These are phyloP conservation scores for Eruca vesicaria DNA, from an alignment of 441 rosid genomes.

Conservation along the genomic window DNA sequence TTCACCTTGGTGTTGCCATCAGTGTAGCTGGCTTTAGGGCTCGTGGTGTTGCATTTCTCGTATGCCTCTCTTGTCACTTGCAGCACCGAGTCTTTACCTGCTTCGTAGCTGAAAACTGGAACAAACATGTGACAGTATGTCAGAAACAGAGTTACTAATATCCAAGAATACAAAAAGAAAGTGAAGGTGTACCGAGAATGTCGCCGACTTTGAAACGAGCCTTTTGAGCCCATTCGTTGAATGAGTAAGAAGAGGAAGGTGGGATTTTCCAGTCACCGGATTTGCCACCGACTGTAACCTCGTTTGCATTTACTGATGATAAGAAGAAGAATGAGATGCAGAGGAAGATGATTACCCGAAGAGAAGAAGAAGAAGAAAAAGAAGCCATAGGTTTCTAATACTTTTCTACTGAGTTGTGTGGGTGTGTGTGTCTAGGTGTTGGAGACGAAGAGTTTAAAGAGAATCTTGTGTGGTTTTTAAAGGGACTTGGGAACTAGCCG, in stretches of 20 bases:
- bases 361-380: constrained; percentile 15
- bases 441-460: constrained; percentile 8
- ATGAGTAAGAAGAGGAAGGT: constrained; percentile 60
- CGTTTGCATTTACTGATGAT: constrained; percentile 45
- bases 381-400: constrained; percentile 17
- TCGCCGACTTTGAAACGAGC: constrained; percentile 81
- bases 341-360: not conserved
- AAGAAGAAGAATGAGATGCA: constrained; percentile 4
- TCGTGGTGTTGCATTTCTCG: constrained; percentile 59
- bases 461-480: not conserved
- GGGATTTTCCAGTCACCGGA: constrained; percentile 76
- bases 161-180: not conserved
- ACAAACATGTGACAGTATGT: not conserved
- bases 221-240: constrained; percentile 70
- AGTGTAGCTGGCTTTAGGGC: constrained; percentile 58
- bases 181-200: constrained; percentile 47
- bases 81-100: constrained; percentile 69
- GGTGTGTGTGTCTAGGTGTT: not conserved
- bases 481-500: constrained; percentile 29
- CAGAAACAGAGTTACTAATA: constrained; percentile 11
- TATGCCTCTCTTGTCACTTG: constrained; percentile 72
- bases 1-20: constrained; percentile 72
- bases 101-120: constrained; percentile 75
- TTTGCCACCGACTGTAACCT: constrained; percentile 70
- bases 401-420: not conserved